Evolutionary conservation across 108 stramenopile genomes (phyloP), one percentile per base, ranked within the genome.

Genomic region (Fragilariopsis cylindrus): DNA sequence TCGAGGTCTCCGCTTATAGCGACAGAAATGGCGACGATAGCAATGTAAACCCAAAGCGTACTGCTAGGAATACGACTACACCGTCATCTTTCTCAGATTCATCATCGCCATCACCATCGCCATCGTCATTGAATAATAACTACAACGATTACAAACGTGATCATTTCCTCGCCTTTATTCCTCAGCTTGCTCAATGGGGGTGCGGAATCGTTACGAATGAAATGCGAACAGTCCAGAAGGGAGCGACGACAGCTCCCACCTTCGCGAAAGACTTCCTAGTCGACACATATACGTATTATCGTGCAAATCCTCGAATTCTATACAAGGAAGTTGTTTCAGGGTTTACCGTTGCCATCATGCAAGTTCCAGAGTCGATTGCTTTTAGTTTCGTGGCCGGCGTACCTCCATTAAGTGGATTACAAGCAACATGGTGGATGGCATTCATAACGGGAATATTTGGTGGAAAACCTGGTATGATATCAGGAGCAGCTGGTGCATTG

Each of bases 351-450:
- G 85, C 85, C 48, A 77, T 88, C 57, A 84, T 84, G 80, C 84
- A 88, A 62, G 85, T 88, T 53, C 87, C 87, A 4, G 87, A 88
- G 67, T 75, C 81, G 11, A 82, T 88, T 53, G 82, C 87, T 16
- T 88, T 88, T 58, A 76, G 74, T 41, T 86, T 88, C 62, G 83
- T 88, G 11, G 87, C 87, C 41, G 87, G 87, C 30, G 83, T 88
- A 48, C 78, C 80, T 5, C 87, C 87, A 3, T 43, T 85, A 19
- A 70, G 58, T 18, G 87, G 87, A 30, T 60, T 88, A 60, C 86
- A 84, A n/a, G 81, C 86, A 9, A 82, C 86, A 11, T 87, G 78
- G 56, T 84, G 80, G 79, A 83, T 85, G 85, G 87, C 83, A 0
- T 52, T 74, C 44, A 73, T 83, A 48, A 86, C 85, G 18, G 83